These are phyloP conservation scores for Diaporthe longicolla DNA, from an alignment of 2,329 filamentous ascomycete species.

Conservation along the genomic window DNA sequence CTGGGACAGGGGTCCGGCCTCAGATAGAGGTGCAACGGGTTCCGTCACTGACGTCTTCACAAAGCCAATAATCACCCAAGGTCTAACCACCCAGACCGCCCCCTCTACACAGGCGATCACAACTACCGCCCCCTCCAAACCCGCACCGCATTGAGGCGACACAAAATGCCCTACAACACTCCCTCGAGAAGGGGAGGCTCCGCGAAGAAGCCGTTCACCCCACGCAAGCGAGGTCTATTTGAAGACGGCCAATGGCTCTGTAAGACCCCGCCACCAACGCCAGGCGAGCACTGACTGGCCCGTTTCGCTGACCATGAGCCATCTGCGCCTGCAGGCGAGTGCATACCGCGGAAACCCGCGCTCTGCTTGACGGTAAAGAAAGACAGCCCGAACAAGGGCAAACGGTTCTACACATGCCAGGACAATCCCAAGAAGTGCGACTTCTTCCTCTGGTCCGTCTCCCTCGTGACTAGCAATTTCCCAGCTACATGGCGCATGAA, in stretches of 20 bases:
- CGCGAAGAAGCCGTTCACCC: slow-evolving; percentile 25
- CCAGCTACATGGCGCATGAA: background rate
- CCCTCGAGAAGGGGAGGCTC: slow-evolving; percentile 35
- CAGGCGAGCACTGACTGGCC: background rate
- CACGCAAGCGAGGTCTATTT: slow-evolving; percentile 44
- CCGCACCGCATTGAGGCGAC: background rate
- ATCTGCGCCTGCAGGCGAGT: slow-evolving; percentile 55
- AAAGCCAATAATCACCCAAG: background rate
- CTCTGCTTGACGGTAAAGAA: slow-evolving; percentile 55
- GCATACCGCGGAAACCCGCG: slow-evolving; percentile 56
- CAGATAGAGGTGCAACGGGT: background rate
- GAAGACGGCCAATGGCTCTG: slow-evolving; percentile 49
- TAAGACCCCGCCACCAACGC: slow-evolving; percentile 36
- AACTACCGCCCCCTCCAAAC: background rate
- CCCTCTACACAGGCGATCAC: background rate
- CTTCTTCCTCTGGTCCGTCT: slow-evolving; percentile 60
- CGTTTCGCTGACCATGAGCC: background rate
- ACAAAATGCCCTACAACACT: slow-evolving; percentile 37
- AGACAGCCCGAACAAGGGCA: slow-evolving; percentile 56
- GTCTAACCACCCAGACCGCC: background rate
- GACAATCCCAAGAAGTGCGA: slow-evolving; percentile 52
- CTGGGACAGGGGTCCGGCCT: slow-evolving; percentile 20
- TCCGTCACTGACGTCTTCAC: background rate
- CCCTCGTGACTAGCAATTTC: background rate
- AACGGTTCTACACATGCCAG: slow-evolving; percentile 60